These are phyloP conservation scores for Eimeria praecox DNA, from an alignment of 169 alveolate genomes.

Conservation along the genomic window DNA sequence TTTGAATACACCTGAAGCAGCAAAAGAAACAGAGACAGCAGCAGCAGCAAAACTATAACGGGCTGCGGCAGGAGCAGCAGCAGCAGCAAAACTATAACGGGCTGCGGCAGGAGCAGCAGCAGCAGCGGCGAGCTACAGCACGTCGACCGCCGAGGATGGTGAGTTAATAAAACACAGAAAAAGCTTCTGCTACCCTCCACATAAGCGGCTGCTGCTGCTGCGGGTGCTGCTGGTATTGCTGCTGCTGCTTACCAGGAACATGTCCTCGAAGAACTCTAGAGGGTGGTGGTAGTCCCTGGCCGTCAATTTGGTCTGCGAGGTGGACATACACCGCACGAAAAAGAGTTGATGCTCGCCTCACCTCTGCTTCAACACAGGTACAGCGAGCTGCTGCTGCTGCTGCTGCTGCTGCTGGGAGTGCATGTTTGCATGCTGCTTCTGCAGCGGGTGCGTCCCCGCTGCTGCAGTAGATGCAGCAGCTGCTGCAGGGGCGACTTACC, in stretches of 20 bases:
- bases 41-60: conserved; percentile 32
- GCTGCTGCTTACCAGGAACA: conserved; percentile 70
- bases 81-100: neutral
- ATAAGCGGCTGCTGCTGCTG: neutral
- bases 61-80: neutral
- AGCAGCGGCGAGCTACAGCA: neutral
- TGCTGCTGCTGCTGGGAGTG: neutral
- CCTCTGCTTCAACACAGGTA: neutral
- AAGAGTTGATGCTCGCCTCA: neutral
- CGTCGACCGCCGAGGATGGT: neutral
- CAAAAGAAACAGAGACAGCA: neutral
- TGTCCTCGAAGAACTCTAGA: conserved; percentile 60
- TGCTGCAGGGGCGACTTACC: conserved; percentile 43
- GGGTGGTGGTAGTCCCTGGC: conserved; percentile 73
- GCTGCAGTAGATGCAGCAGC: neutral
- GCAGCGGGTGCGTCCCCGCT: neutral
- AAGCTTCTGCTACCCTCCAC: neutral
- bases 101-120: neutral
- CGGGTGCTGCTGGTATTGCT: neutral
- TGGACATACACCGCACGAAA: neutral
- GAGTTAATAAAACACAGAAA: no score
- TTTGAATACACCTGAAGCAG: conserved; percentile 73
- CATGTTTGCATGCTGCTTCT: neutral
- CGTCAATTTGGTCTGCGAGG: conserved; percentile 63
- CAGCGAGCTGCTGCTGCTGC: neutral